These are phyloP conservation scores for Chlorella sp. DNA, from an alignment of 139 green algal species.

Conservation along the genomic window DNA sequence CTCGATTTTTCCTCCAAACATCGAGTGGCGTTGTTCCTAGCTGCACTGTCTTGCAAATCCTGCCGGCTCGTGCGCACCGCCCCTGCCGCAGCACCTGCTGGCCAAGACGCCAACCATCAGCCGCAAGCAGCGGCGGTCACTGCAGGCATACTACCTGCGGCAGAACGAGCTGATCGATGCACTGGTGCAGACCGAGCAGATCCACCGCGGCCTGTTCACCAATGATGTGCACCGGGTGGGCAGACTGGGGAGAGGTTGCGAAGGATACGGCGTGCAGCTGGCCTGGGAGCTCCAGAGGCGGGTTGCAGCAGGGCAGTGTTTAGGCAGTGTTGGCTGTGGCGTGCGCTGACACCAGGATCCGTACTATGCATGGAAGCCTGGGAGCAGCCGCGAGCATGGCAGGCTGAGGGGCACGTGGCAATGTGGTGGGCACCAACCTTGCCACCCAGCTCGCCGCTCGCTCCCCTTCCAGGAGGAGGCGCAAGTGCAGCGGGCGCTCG, in stretches of 20 bases:
- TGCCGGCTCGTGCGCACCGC: too few species aligned
- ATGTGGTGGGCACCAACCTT: not conserved
- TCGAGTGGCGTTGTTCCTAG: too few species aligned
- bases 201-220: constrained; percentile 16
- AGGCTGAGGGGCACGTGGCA: too few species aligned
- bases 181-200: constrained; percentile 1
- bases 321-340: too few species aligned
- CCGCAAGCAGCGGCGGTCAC: not conserved
- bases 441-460: not conserved
- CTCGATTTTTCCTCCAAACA: too few species aligned
- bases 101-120: not conserved
- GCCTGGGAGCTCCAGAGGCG: too few species aligned
- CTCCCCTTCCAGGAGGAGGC: constrained; percentile 3
- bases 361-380: too few species aligned
- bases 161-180: constrained; percentile 34
- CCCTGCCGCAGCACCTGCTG: not conserved
- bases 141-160: constrained; percentile 6
- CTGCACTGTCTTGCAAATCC: too few species aligned
- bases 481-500: not conserved
- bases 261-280: not conserved
- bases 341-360: too few species aligned
- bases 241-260: too few species aligned
- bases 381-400: too few species aligned
- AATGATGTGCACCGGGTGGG: not conserved
- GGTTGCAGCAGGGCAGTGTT: too few species aligned